A percentile compares a stretch with the other conserved stretches of the same genome.
These are phyloP conservation scores for Stephanodiscus triporus DNA, from an alignment of 108 stramenopile species.

Conservation along the genomic window DNA sequence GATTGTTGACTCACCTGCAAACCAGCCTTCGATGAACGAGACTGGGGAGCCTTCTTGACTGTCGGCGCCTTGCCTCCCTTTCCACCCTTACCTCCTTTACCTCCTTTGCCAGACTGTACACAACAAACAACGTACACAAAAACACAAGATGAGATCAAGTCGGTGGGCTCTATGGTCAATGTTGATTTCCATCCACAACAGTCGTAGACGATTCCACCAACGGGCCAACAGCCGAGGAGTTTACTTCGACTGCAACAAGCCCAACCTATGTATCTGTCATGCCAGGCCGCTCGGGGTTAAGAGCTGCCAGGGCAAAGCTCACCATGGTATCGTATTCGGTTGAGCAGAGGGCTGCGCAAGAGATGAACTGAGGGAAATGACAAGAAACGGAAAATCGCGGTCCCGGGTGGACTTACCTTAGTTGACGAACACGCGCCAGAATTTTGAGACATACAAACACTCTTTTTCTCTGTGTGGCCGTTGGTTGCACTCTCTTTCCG, in stretches of 20 bases:
- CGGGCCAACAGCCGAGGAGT: background rate
- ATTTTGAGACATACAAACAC: background rate
- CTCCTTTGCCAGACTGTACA: slow-evolving; percentile 90
- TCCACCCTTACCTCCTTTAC: slow-evolving; percentile 99
- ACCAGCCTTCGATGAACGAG: slow-evolving; percentile 97
- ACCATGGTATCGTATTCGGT: background rate
- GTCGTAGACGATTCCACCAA: background rate
- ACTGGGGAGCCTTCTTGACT: slow-evolving; percentile 98
- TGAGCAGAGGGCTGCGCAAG: too few relatives aligned
- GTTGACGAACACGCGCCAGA: background rate
- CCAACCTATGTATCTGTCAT: background rate
- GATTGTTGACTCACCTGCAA: slow-evolving; percentile 61
- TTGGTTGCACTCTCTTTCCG: background rate
- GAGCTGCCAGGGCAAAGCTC: background rate
- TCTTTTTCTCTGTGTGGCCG: background rate
- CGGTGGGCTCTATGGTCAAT: too few relatives aligned
- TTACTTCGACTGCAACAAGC: background rate
- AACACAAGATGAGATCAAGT: slow-evolving; percentile 13
- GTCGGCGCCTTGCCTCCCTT: slow-evolving; percentile 99
- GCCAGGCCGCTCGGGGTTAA: background rate
- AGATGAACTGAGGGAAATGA: background rate
- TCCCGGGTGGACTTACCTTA: too few relatives aligned
- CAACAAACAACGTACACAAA: background rate
- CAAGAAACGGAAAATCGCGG: background rate
- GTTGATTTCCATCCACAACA: background rate